Base-by-base conservation (phyloP, 345 rosid species). In the Nasturtium officinale region DNA sequence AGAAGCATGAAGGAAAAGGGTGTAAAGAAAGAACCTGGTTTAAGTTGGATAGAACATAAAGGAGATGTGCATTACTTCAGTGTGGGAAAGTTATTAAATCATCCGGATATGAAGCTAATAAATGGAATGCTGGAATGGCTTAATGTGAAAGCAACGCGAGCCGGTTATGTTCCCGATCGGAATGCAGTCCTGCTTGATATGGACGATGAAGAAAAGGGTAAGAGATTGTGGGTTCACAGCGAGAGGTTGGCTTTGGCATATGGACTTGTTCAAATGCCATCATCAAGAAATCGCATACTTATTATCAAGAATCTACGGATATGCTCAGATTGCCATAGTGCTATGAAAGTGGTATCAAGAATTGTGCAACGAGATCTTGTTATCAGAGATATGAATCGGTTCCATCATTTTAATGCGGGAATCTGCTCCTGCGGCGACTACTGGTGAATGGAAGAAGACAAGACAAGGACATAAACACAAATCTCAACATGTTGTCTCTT, bases 161-260 rank as follows among this genome's bases (percentile, higher is more conserved):
- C 86, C 6, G 95, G 92, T 25, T 86, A 83, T 78, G 79, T 81
- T 71, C 87, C 98, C 32, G 77, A 87, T 64, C 71, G 63, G 67
- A 74, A 62, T 52, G 86, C 81, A 33, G 82, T 89, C 55, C 78
- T 89, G 77, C 87, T 78, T 28, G 81, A 85, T 46, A 78, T 88
- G 35, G 85, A 84, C 33, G 85, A 86, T 66, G 85, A 81, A 62
- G 85, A 85, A 63, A 91, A 89, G 79, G 86, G 81, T 57, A 83
- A 74, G 12, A 80, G 82, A 61, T 66, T 90, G 79, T 93, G 96
- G 98, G 62, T 84, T 62, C 97, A 90, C 79, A 86, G 94, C 75
- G 97, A 89, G 81, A 86, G 96, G 81, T 71, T 93, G 72, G 98
- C 97, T 81, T 71, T 93, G 35, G 98, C 94, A 23, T 90, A 69